phyloP scores from a whole-genome alignment of 2,329 filamentous ascomycete species.

The Myriosclerotinia scirpicola region DNA sequence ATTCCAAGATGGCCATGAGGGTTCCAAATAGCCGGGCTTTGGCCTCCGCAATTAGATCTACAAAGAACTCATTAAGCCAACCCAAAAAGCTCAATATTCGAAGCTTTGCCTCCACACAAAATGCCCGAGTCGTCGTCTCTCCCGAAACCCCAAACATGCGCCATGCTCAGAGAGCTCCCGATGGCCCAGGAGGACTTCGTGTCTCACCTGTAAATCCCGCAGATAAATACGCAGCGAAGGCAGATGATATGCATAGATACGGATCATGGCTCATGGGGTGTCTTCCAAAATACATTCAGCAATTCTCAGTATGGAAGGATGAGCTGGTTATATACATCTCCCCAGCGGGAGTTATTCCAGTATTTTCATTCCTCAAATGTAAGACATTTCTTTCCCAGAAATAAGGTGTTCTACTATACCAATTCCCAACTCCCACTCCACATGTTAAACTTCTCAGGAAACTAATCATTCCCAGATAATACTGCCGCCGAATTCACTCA shows the following conservation, averaged over 20 bases:
- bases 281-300: slow-evolving; percentile 96
- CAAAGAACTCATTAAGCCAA: slow-evolving; percentile 42
- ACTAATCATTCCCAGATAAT: slow-evolving; percentile 62
- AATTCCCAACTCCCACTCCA: background rate
- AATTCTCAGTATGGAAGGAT: slow-evolving; percentile 99
- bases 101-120: slow-evolving; percentile 44
- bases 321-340: slow-evolving; percentile 93
- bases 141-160: slow-evolving; percentile 64
- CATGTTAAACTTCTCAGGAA: background rate
- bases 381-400: slow-evolving; percentile 15
- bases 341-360: slow-evolving; percentile 82
- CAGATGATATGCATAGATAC: slow-evolving; percentile 87
- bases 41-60: slow-evolving; percentile 56
- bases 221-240: slow-evolving; percentile 88
- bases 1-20: slow-evolving; percentile 58
- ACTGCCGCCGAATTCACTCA: slow-evolving; percentile 96
- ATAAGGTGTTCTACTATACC: background rate
- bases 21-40: slow-evolving; percentile 57
- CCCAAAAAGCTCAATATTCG: slow-evolving; percentile 34
- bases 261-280: slow-evolving; percentile 96
- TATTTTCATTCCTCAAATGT: slow-evolving; percentile 90
- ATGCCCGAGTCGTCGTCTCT: slow-evolving; percentile 48
- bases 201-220: slow-evolving; percentile 83
- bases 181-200: slow-evolving; percentile 59
- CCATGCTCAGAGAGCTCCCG: slow-evolving; percentile 54